A percentile compares a stretch with the other conserved stretches of the same genome.
These are phyloP conservation scores for Xerocomellus amylosporus DNA, from an alignment of 768 basidiomycete species.

Conservation along the genomic window DNA sequence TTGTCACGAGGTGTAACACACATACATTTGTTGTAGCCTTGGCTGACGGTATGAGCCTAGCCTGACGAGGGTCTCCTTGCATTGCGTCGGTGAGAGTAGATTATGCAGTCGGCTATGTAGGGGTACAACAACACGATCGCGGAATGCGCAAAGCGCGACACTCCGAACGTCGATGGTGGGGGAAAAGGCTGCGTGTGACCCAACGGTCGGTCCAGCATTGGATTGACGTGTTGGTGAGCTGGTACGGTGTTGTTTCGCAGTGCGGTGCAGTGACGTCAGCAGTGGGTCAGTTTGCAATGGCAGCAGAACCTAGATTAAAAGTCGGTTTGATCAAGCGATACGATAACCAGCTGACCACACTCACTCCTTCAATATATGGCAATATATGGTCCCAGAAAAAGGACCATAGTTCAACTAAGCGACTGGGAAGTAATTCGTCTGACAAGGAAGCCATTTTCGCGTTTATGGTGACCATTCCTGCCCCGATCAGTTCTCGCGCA, in stretches of 20 bases:
- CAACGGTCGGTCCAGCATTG: slow-evolving; percentile 37
- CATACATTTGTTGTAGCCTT: slow-evolving; percentile 78
- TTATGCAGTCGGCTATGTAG: slow-evolving; percentile 53
- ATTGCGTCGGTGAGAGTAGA: slow-evolving; percentile 51
- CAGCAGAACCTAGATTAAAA: slow-evolving; percentile 49
- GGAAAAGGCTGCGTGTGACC: slow-evolving; percentile 30
- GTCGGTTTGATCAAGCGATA: slow-evolving; percentile 8
- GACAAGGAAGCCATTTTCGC: slow-evolving; percentile 75
- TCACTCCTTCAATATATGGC: slow-evolving; percentile 83
- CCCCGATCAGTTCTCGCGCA: slow-evolving; percentile 75
- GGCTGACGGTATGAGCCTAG: slow-evolving; percentile 59
- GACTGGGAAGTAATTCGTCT: slow-evolving; percentile 71
- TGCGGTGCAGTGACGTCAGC: slow-evolving; percentile 65
- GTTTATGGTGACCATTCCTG: slow-evolving; percentile 91
- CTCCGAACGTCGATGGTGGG: slow-evolving; percentile 76
- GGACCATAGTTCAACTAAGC: slow-evolving; percentile 85
- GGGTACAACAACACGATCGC: slow-evolving; percentile 75
- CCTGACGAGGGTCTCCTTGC: slow-evolving; percentile 57
- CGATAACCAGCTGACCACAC: slow-evolving; percentile 23
- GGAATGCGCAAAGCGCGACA: slow-evolving; percentile 75
- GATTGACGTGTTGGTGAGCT: slow-evolving; percentile 53
- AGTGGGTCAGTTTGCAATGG: slow-evolving; percentile 61
- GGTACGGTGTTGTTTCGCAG: slow-evolving; percentile 51
- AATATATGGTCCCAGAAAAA: slow-evolving; percentile 93
- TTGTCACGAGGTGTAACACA: neutral